Base-by-base conservation (phyloP, 352 stramenopile species). In the Globisporangium splendens region DNA sequence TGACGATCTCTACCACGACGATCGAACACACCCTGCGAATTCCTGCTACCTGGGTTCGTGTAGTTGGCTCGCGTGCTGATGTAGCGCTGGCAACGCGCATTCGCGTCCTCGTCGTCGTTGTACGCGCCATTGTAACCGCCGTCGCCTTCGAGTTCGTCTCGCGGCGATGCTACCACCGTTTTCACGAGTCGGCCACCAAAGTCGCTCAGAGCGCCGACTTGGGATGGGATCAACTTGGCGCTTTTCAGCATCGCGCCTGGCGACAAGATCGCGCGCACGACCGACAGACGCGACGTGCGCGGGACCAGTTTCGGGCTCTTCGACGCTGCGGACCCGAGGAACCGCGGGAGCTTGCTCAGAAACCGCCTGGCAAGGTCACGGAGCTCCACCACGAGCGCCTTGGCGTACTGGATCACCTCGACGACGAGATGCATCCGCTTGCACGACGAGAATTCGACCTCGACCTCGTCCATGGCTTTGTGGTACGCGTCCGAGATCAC, bases 401-500 rank as follows among this genome's bases (percentile, higher is more conserved):
- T 63, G 20, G 20, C 54, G 54, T 72, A 72, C 28, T 43, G 46
- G 20, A 63, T 44, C 5, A 63, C 61, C 44, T 75, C 68, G 14
- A 70, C 14, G 2, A 65, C 56, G 12, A 72, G 21, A 22, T 72
- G 60, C n/a, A 75, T 62, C 21, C 61, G 64, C 41, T 65, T 56
- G 33, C 64, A 49, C 5, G 56, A 58, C 28, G 51, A 65, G 22
- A 50, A 50, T 14, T 69, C 31, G 17, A 46, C 21, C 13, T 69
- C 64, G n/a, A 68, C 50, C 44, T 79, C 69, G 39, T 68, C 62
- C 15, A 67, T 55, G 6, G 71, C 69, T 15, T 66, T 63, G 8
- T 63, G 31, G 24, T 81, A 81, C 0, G 66, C 61, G 50, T 83
- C 69, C 35, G 69, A 75, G n/a, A 83, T 44, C 14, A 83, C 58